Percentiles rank a stretch among this genome's conserved stretches.
Conservation (phyloP, 345 rosid genomes). For the Euclidium syriacum region DNA sequence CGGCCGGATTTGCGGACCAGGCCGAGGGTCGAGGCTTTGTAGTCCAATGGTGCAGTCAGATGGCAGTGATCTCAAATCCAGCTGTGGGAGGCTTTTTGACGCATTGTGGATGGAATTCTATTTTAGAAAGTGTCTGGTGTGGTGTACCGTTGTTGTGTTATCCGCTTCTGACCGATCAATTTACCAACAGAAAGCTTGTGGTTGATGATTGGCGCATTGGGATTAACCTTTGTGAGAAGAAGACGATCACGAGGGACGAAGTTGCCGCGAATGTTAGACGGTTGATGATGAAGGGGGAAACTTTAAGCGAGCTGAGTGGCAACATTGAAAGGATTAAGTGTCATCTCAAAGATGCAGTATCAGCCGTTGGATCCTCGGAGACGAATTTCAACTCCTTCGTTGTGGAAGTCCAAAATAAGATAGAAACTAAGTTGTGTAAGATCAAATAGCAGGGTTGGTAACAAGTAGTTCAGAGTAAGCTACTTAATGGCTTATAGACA, state of each 20-base stretch:
- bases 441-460: constrained; percentile 1
- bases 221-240: constrained; percentile 39
- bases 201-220: constrained; percentile 72
- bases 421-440: constrained; percentile 11
- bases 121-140: constrained; percentile 54
- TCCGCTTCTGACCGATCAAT: constrained; percentile 65
- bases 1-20: constrained; percentile 36
- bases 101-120: constrained; percentile 78
- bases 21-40: constrained; percentile 39
- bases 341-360: constrained; percentile 35
- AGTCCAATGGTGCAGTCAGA: constrained; percentile 59
- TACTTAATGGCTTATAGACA: neutral
- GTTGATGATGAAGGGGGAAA: constrained; percentile 39
- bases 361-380: constrained; percentile 39
- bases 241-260: constrained; percentile 31
- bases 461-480: neutral
- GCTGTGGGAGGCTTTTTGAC: constrained; percentile 64
- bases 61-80: constrained; percentile 38
- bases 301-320: constrained; percentile 26
- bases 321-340: constrained; percentile 31
- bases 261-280: constrained; percentile 29
- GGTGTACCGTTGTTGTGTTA: constrained; percentile 49
- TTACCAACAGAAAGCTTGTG: constrained; percentile 58
- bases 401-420: constrained; percentile 18
- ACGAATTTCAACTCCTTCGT: constrained; percentile 34